phyloP scores from a whole-genome alignment of 2,329 filamentous ascomycete genomes.

The Talaromyces atroroseus region DNA sequence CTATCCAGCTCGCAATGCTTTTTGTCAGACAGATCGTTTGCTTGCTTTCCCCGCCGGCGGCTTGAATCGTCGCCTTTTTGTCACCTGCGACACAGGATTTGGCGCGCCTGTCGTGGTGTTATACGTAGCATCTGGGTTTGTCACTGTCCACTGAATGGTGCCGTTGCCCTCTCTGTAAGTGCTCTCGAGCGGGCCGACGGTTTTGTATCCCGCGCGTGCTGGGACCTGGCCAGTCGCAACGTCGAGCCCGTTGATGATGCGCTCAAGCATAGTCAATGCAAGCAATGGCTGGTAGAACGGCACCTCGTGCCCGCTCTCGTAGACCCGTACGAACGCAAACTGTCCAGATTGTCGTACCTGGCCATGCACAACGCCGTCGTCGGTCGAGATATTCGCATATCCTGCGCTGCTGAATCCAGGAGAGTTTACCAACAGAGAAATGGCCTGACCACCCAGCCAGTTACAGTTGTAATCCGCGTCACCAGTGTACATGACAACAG shows the following conservation, averaged over 20 bases:
- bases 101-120: slow-evolving; percentile 41
- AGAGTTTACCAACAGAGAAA: slow-evolving; percentile 45
- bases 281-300: slow-evolving; percentile 53
- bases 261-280: slow-evolving; percentile 50
- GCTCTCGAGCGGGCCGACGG: slow-evolving; percentile 29
- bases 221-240: slow-evolving; percentile 49
- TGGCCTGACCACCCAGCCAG: slow-evolving; percentile 53
- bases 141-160: slow-evolving; percentile 41
- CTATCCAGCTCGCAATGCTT: not conserved
- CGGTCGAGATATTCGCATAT: slow-evolving; percentile 42
- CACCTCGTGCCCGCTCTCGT: slow-evolving; percentile 46
- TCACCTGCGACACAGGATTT: slow-evolving; percentile 22
- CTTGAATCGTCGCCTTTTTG: slow-evolving; percentile 5
- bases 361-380: slow-evolving; percentile 42
- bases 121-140: slow-evolving; percentile 44
- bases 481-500: slow-evolving; percentile 54
- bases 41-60: not conserved
- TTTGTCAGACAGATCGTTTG: not conserved
- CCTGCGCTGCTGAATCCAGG: slow-evolving; percentile 47
- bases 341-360: slow-evolving; percentile 45
- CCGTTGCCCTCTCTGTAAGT: slow-evolving; percentile 23
- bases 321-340: slow-evolving; percentile 46
- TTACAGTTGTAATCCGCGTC: slow-evolving; percentile 55
- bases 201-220: slow-evolving; percentile 39
- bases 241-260: slow-evolving; percentile 47